phyloP scores from a whole-genome alignment of 768 basidiomycete species.

The Austroboletus eburneus region DNA sequence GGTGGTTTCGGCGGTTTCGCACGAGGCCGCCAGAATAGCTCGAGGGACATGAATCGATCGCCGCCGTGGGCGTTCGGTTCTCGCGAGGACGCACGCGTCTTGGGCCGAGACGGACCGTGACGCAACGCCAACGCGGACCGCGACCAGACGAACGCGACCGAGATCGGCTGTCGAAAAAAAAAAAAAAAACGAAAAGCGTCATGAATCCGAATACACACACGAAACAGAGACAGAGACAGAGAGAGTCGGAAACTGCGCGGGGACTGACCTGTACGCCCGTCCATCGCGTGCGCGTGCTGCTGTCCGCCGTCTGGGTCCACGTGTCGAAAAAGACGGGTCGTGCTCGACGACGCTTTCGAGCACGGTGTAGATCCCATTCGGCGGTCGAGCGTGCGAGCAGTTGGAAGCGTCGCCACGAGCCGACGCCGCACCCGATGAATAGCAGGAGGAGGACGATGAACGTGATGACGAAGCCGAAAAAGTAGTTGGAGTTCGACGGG shows the following conservation, averaged over 20 bases:
- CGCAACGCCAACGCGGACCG: slow-evolving; percentile 2
- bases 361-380: slow-evolving; percentile 13
- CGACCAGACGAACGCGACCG: slow-evolving; percentile 19
- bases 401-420: slow-evolving; percentile 39
- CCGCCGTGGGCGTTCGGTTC: not conserved
- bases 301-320: slow-evolving; percentile 12
- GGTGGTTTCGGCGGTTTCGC: slow-evolving; percentile 8
- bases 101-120: not conserved
- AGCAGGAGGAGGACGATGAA: slow-evolving; percentile 39
- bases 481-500: slow-evolving; percentile 24
- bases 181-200: not conserved
- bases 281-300: too few species aligned
- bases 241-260: not conserved
- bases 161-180: slow-evolving; percentile 18
- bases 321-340: slow-evolving; percentile 19
- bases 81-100: not conserved
- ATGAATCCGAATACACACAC: too few species aligned
- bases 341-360: slow-evolving; percentile 17
- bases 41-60: too few species aligned
- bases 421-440: slow-evolving; percentile 49
- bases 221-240: not conserved
- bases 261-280: slow-evolving; percentile 22
- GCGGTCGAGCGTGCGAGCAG: slow-evolving; percentile 14
- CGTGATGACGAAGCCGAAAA: slow-evolving; percentile 32
- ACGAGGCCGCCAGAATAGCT: slow-evolving; percentile 3